phyloP scores from a whole-genome alignment of 2,329 filamentous ascomycete genomes.

The Volutella citrinella region DNA sequence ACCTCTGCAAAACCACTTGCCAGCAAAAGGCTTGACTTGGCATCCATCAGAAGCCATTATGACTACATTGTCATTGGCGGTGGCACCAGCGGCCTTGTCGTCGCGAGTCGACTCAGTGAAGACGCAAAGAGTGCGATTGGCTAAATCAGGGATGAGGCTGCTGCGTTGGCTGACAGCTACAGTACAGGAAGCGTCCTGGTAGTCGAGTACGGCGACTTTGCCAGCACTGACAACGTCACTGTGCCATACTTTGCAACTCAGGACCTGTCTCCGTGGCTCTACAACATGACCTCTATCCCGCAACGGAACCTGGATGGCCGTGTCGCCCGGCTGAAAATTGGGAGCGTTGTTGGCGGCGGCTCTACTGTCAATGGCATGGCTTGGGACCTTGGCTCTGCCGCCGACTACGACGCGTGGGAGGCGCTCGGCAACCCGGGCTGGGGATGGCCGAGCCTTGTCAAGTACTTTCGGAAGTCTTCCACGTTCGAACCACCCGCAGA shows the following conservation, averaged over 20 bases:
- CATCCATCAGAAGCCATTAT: no score
- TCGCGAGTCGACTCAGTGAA: constrained; percentile 29
- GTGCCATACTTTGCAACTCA: constrained; percentile 19
- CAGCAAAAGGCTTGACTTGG: no score
- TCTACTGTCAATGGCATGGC: constrained; percentile 30
- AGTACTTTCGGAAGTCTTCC: constrained; percentile 20
- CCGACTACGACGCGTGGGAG: constrained; percentile 35
- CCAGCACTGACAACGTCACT: constrained; percentile 18
- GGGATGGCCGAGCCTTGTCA: constrained; percentile 32
- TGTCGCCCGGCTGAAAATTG: constrained; percentile 17
- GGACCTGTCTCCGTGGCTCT: constrained; percentile 11
- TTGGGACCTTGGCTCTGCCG: constrained; percentile 23
- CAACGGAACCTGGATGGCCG: constrained; percentile 22
- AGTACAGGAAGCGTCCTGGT: constrained; percentile 21
- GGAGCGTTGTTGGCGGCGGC: constrained; percentile 27
- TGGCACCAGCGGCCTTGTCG: constrained; percentile 28
- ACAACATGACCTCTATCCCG: constrained; percentile 21
- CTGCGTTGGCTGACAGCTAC: background rate
- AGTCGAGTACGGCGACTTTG: constrained; percentile 28
- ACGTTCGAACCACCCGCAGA: constrained; percentile 14
- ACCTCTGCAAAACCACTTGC: no score
- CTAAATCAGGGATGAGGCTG: background rate
- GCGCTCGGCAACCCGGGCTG: constrained; percentile 35
- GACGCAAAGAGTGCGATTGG: constrained; percentile 16
- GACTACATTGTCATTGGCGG: constrained; percentile 30